A percentile compares a stretch with the other conserved stretches of the same genome.
These are phyloP conservation scores for Helianthus annuus DNA, from an alignment of 129 eudicot genomes.

Conservation along the genomic window DNA sequence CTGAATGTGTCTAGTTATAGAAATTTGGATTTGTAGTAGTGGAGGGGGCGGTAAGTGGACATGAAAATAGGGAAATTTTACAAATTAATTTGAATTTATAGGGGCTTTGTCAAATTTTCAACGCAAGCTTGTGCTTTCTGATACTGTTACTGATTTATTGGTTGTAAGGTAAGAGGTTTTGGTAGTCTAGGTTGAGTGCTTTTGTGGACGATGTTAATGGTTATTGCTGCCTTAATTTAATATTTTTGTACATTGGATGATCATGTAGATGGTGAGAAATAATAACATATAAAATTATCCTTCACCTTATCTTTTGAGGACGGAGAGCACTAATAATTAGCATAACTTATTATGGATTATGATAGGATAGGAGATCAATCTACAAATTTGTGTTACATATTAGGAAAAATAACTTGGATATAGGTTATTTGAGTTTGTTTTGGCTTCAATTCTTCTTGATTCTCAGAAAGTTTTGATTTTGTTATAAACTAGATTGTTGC, in stretches of 20 bases:
- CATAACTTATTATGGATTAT: neutral
- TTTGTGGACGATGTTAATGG: neutral
- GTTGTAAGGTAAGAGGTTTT: neutral
- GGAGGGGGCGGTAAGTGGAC: neutral
- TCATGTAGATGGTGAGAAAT: neutral
- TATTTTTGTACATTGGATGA: neutral
- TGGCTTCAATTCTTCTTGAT: neutral
- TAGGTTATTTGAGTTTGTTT: neutral
- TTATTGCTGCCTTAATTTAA: neutral
- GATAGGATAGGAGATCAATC: neutral
- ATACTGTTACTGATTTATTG: neutral
- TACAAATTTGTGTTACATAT: neutral
- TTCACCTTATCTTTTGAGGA: neutral
- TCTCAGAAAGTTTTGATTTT: neutral
- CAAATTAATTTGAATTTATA: neutral
- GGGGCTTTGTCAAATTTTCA: neutral
- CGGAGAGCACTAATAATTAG: neutral
- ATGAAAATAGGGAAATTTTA: neutral
- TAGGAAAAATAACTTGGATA: neutral
- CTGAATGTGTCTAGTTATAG: neutral
- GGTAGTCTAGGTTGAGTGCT: neutral
- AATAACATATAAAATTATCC: neutral
- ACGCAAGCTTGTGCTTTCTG: neutral
- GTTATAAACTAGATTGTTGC: too few species aligned
- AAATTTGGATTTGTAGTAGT: neutral